phyloP scores from a whole-genome alignment of 1,284 basidiomycete species.

The Trichosporon asahii region DNA sequence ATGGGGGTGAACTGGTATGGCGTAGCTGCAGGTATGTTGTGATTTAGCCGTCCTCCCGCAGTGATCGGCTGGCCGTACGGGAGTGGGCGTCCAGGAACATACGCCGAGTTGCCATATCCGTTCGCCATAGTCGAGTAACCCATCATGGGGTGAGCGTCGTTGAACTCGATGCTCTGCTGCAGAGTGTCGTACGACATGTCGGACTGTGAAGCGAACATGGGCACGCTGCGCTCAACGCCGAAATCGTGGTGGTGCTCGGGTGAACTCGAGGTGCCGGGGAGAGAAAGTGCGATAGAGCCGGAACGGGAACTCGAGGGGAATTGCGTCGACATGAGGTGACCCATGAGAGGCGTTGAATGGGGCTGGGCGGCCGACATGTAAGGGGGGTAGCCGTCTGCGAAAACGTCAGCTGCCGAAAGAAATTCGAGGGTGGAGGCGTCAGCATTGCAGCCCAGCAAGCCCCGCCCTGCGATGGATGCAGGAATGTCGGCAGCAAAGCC shows the following conservation, averaged over 20 bases:
- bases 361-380: background rate
- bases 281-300: background rate
- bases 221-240: background rate
- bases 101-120: background rate
- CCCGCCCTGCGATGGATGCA: background rate
- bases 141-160: background rate
- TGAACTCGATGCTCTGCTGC: background rate
- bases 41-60: background rate
- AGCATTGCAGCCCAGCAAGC: background rate
- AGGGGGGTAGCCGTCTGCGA: background rate
- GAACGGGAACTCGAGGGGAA: conserved; percentile 1
- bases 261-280: background rate
- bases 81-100: background rate
- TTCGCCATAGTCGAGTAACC: background rate
- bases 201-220: background rate
- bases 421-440: background rate
- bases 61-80: background rate
- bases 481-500: background rate
- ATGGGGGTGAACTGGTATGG: background rate
- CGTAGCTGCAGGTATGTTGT: background rate
- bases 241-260: background rate
- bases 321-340: background rate
- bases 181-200: background rate
- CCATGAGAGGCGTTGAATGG: background rate
- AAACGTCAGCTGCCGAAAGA: background rate